A percentile compares a stretch with the other conserved stretches of the same genome.
Conservation (phyloP, 192 early-diverging fungal species). For the Entrophospora sp. region DNA sequence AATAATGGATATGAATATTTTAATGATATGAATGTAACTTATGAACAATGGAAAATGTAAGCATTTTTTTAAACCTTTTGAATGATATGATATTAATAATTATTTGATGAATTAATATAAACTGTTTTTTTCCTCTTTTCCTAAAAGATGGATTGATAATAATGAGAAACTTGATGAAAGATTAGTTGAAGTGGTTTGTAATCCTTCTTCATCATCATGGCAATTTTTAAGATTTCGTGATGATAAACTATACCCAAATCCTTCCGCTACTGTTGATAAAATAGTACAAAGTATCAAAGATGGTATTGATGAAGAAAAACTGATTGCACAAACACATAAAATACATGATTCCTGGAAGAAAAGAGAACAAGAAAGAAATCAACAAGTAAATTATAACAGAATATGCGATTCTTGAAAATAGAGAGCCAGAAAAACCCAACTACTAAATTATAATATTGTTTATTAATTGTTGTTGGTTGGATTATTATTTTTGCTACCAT, state of each 20-base stretch:
- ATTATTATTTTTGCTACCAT: too few relatives aligned
- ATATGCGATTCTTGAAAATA: too few relatives aligned
- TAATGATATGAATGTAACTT: conserved; percentile 44
- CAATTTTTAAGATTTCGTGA: conserved; percentile 68
- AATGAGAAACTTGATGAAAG: conserved; percentile 37
- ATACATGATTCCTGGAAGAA: neutral
- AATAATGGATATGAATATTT: conserved; percentile 31
- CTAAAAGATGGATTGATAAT: conserved; percentile 21
- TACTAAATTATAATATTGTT: too few relatives aligned
- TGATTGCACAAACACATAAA: neutral
- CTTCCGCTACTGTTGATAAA: conserved; percentile 45
- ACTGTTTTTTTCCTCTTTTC: too few relatives aligned
- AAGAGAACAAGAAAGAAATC: too few relatives aligned
- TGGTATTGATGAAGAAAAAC: conserved; percentile 48
- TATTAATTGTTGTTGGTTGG: too few relatives aligned
- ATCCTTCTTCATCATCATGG: conserved; percentile 50
- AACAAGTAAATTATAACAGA: too few relatives aligned
- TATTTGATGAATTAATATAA: neutral
- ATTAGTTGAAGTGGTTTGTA: conserved; percentile 57
- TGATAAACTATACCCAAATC: conserved; percentile 72
- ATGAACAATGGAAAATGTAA: conserved; percentile 45
- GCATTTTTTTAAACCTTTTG: neutral
- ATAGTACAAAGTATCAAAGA: conserved; percentile 65
- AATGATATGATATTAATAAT: neutral
- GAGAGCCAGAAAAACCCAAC: too few relatives aligned